Evolutionary conservation across 2,329 filamentous ascomycete genomes (phyloP).

Genomic region (Phialophora tarda): DNA sequence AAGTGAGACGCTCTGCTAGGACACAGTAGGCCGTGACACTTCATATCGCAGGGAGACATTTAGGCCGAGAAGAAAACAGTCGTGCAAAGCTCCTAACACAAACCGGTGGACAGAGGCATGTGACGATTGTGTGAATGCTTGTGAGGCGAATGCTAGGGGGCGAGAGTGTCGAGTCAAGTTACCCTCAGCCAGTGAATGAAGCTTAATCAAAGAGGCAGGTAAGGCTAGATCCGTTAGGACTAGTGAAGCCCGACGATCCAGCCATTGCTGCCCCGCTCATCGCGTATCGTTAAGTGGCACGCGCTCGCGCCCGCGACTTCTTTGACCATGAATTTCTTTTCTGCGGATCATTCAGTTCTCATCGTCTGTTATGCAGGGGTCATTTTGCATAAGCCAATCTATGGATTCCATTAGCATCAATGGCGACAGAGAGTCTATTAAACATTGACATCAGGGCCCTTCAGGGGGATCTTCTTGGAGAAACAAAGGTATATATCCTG

Average conservation of each 20-base stretch:
- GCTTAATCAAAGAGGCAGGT: conserved; percentile 1
- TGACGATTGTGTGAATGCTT: neutral
- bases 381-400: neutral
- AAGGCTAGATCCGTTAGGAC: neutral
- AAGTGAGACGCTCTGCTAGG: too few relatives aligned
- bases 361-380: conserved; percentile 3
- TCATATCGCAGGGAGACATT: too few relatives aligned
- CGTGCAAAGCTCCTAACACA: neutral
- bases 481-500: conserved; percentile 21
- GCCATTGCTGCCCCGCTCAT: conserved; percentile 5
- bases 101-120: neutral
- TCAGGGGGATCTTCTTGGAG: conserved; percentile 22
- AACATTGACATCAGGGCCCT: conserved; percentile 31
- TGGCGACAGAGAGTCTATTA: conserved; percentile 33
- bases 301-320: conserved; percentile 3
- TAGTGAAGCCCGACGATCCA: neutral
- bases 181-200: neutral
- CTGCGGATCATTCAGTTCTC: neutral
- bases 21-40: too few relatives aligned
- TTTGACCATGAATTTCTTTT: conserved; percentile 4
- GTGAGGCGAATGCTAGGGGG: neutral
- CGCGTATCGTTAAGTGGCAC: conserved; percentile 5
- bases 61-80: too few relatives aligned
- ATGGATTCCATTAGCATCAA: conserved; percentile 14
- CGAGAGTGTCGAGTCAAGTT: neutral